phyloP scores from a whole-genome alignment of 108 stramenopile species.

The Cyclotella baltica region DNA sequence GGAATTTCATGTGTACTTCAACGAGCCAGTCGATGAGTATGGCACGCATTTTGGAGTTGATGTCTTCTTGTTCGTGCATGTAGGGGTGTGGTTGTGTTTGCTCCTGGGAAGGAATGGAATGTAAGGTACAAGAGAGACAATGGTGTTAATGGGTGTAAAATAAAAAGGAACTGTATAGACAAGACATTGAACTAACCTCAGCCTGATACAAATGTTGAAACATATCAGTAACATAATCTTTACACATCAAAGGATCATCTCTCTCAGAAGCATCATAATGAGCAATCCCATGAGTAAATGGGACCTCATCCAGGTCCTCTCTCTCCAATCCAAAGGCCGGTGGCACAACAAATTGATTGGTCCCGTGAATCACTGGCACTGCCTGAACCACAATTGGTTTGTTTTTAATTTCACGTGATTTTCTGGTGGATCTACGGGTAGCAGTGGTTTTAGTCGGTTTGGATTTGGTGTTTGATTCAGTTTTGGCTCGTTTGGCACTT shows the following conservation, averaged over 20 bases:
- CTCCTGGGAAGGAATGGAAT: conserved; percentile 11
- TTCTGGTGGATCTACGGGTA: conserved; percentile 2
- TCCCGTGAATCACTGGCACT: conserved; percentile 15
- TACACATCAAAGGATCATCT: conserved; percentile 34
- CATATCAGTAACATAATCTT: conserved; percentile 84
- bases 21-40: conserved; percentile 96
- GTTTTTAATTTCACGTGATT: conserved; percentile 4
- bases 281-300: conserved; percentile 52
- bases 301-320: conserved; percentile 25
- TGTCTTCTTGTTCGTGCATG: conserved; percentile 84
- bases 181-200: conserved; percentile 65
- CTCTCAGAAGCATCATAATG: conserved; percentile 48
- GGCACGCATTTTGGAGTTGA: conserved; percentile 91
- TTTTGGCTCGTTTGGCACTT: conserved; percentile 24
- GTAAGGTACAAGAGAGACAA: neutral
- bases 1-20: conserved; percentile 93
- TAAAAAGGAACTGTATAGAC: neutral
- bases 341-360: conserved; percentile 35
- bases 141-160: neutral
- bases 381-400: neutral
- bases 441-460: neutral
- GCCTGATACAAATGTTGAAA: conserved; percentile 78
- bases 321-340: conserved; percentile 40
- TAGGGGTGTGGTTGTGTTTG: conserved; percentile 47
- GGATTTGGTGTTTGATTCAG: conserved; percentile 1